Percentiles rank a stretch among this genome's conserved stretches.
Evolutionary conservation across 257 asterid genomes (phyloP).

Genomic region (Coffea eugenioides): DNA sequence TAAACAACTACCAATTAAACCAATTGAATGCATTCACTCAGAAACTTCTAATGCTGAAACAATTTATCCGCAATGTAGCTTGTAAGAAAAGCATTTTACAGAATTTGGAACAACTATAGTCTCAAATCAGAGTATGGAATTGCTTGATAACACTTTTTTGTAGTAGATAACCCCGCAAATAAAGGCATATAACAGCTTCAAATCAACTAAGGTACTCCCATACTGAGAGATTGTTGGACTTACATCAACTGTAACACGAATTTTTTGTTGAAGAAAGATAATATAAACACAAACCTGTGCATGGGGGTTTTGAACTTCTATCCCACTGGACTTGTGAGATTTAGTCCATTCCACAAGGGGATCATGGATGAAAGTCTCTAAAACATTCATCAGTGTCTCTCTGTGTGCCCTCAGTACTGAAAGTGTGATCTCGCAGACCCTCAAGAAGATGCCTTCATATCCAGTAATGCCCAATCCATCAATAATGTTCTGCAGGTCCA

Average conservation of each 20-base stretch:
- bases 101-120: neutral
- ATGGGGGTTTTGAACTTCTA: conserved; percentile 94
- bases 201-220: neutral
- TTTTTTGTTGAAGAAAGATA: neutral
- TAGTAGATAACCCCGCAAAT: neutral
- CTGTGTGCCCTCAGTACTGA: conserved; percentile 78
- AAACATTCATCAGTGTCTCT: conserved; percentile 88
- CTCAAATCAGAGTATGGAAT: neutral
- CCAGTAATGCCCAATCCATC: conserved; percentile 99
- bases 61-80: neutral
- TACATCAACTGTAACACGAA: neutral
- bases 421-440: conserved; percentile 90
- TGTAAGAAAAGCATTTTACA: neutral
- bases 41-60: neutral
- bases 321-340: conserved; percentile 96
- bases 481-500: conserved; percentile 71
- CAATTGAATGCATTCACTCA: neutral
- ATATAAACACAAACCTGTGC: conserved; percentile 73
- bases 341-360: conserved; percentile 99
- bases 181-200: neutral
- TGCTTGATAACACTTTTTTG: neutral
- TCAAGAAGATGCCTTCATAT: conserved; percentile 82
- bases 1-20: neutral
- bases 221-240: neutral
- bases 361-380: conserved; percentile 94